A percentile compares a stretch with the other conserved stretches of the same genome.
phyloP scores from a whole-genome alignment of 805 yeast species.

The Isabelozyma pseudorhagii region DNA sequence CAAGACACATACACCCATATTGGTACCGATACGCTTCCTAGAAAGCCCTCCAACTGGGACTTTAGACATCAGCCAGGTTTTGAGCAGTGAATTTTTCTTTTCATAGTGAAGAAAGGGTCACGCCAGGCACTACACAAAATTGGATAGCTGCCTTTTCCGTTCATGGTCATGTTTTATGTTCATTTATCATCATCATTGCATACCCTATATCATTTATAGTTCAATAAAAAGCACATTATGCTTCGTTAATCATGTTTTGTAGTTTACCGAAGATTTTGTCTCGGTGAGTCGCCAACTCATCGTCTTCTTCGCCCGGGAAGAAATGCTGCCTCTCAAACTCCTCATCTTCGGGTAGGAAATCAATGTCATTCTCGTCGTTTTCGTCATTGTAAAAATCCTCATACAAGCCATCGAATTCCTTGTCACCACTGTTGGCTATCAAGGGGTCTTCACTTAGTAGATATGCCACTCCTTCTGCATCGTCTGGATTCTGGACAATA shows the following conservation, averaged over 20 bases:
- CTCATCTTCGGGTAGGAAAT: slow-evolving; percentile 6
- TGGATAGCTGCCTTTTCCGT: neutral
- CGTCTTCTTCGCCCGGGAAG: slow-evolving; percentile 54
- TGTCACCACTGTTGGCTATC: slow-evolving; percentile 4
- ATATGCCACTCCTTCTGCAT: slow-evolving; percentile 15
- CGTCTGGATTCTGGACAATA: slow-evolving; percentile 10
- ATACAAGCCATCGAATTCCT: slow-evolving; percentile 14
- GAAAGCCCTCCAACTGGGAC: slow-evolving; percentile 28
- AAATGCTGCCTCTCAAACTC: slow-evolving; percentile 46
- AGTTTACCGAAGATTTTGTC: slow-evolving; percentile 59
- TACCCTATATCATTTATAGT: no score
- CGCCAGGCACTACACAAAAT: neutral
- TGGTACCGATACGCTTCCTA: slow-evolving; percentile 27
- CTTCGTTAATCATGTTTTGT: slow-evolving; percentile 51
- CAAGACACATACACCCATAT: slow-evolving; percentile 19
- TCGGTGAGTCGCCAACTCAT: slow-evolving; percentile 60
- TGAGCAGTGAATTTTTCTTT: slow-evolving; percentile 34
- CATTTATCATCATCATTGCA: no score
- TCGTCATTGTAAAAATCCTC: slow-evolving; percentile 29
- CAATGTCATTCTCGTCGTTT: slow-evolving; percentile 25
- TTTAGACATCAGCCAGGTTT: slow-evolving; percentile 28
- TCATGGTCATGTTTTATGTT: neutral
- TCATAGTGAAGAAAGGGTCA: slow-evolving; percentile 14
- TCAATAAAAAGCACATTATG: neutral
- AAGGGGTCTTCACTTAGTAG: slow-evolving; percentile 1